Evolutionary conservation across 192 early-diverging fungal genomes (phyloP), one percentile per base, ranked within the genome.

Genomic region (Dissophora ornata): DNA sequence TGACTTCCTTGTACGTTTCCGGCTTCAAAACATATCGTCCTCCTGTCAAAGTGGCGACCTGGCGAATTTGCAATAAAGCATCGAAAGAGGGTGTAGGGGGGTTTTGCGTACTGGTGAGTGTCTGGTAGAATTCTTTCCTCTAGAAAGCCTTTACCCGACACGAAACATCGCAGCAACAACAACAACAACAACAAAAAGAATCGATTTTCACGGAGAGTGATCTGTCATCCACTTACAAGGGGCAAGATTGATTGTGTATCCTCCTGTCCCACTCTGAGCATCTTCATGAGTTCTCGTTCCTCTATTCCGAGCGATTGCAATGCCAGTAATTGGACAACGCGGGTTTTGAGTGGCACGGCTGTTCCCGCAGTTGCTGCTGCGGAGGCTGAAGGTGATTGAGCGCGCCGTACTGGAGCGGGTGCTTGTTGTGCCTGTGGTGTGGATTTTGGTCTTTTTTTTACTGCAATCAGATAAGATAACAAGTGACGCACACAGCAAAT

Each of bases 1-100:
- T 75, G 29, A 89, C 81, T 30, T 81, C 73, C 44, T 65, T 78
- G 57, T 82, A 89, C 16, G 70, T 60, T 47, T 83, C 83, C 3
- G 81, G 79, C 30, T 48, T 71, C 46, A 89, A 68, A 15, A 82
- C 24, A 81, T 85, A 89, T 41, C 52, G 52, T 2, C 69, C 59
- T 30, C 62, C 63, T 6, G 67, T 47, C 19, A 22, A 15, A 6
- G 46, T 62, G 6, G 73, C 73, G 9, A 77, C 54, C 73, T 77
- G 56, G 3, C n/a, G n/a, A n/a, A n/a, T n/a, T n/a, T n/a, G n/a
- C n/a, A n/a, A n/a, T n/a, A n/a, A n/a, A n/a, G n/a, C n/a, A n/a
- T n/a, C n/a, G n/a, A n/a, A n/a, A n/a, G n/a, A n/a, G n/a, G n/a
- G n/a, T n/a, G n/a, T n/a, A n/a, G n/a, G n/a, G n/a, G n/a, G n/a